Evolutionary conservation across 345 rosid species (phyloP).

Genomic region (Rhodamnia argentea): DNA sequence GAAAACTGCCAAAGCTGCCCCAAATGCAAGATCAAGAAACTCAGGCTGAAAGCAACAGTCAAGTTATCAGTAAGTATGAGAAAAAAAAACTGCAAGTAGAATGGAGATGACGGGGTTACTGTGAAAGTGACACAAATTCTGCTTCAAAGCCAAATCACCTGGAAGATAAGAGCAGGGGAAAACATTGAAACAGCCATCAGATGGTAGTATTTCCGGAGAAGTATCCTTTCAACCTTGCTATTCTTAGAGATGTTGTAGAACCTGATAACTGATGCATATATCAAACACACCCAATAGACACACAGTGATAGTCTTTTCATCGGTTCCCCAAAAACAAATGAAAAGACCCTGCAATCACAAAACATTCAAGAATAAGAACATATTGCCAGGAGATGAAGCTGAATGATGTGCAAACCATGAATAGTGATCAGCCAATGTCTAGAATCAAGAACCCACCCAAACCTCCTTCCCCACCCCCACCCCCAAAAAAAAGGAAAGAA

Average conservation of each 20-base stretch:
- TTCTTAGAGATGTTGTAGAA: slow-evolving; percentile 79
- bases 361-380: slow-evolving; percentile 2
- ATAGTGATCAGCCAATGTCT: neutral
- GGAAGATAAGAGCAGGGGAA: slow-evolving; percentile 86
- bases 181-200: slow-evolving; percentile 95
- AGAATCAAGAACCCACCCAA: neutral
- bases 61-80: neutral
- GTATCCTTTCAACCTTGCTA: slow-evolving; percentile 89
- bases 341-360: slow-evolving; percentile 48
- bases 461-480: too few relatives aligned
- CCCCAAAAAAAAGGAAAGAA: neutral
- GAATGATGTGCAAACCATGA: neutral
- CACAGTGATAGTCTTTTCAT: slow-evolving; percentile 69
- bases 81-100: neutral
- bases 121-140: neutral
- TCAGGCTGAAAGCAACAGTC: slow-evolving; percentile 49
- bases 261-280: slow-evolving; percentile 53
- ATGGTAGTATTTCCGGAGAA: slow-evolving; percentile 94
- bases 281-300: slow-evolving; percentile 63
- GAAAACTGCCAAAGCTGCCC: slow-evolving; percentile 81
- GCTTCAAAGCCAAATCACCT: slow-evolving; percentile 39
- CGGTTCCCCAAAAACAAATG: slow-evolving; percentile 70
- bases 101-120: neutral
- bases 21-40: slow-evolving; percentile 96
- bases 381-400: neutral